phyloP scores from a whole-genome alignment of 345 rosid genomes.

The Orychophragmus violaceus region DNA sequence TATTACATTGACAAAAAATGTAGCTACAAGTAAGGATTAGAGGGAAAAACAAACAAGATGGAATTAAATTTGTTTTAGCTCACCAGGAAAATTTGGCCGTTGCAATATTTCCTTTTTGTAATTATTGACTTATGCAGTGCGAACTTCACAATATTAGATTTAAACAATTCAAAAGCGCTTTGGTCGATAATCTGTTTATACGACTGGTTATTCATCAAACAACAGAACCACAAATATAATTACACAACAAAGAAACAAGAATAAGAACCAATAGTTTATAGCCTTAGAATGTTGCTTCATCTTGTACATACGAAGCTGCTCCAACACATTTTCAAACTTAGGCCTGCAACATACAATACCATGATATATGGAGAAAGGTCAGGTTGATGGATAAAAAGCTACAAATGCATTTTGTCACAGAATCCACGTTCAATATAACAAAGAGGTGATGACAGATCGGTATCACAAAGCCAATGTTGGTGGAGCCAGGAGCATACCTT shows the following conservation, averaged over 20 bases:
- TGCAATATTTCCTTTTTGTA: background rate
- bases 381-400: too few relatives aligned
- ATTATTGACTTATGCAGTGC: background rate
- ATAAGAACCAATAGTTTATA: background rate
- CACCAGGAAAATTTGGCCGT: background rate
- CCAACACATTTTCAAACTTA: background rate
- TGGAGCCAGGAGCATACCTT: background rate
- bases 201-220: background rate
- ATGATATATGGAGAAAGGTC: too few relatives aligned
- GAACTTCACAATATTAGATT: too few relatives aligned
- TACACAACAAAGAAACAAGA: background rate
- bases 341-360: background rate
- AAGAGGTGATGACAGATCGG: background rate
- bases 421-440: too few relatives aligned
- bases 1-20: conserved; percentile 19
- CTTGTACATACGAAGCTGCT: background rate
- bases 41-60: background rate
- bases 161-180: background rate
- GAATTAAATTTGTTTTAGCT: conserved; percentile 3
- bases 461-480: background rate
- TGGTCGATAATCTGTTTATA: too few relatives aligned
- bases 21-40: background rate
- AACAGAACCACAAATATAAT: background rate
- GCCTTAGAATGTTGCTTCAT: background rate
- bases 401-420: too few relatives aligned